phyloP scores from a whole-genome alignment of 805 yeast species.

The Kazachstania taianensis region DNA sequence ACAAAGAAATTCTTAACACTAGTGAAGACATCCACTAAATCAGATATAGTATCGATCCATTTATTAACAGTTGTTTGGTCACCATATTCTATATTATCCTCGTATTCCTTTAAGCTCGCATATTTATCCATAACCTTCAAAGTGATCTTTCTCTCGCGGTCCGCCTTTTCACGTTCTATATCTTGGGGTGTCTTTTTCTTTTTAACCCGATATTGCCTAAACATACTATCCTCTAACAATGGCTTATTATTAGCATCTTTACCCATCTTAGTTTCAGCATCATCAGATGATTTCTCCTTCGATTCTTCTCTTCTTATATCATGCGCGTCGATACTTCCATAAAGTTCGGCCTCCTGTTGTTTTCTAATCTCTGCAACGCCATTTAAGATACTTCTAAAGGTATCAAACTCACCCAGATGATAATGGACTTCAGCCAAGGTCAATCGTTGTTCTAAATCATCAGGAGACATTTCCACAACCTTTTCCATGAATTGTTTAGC shows the following conservation, averaged over 20 bases:
- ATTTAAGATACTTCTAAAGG: slow-evolving; percentile 43
- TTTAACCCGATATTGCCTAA: slow-evolving; percentile 18
- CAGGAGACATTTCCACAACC: slow-evolving; percentile 48
- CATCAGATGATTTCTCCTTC: not conserved
- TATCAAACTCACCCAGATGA: slow-evolving; percentile 48
- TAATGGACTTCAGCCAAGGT: slow-evolving; percentile 76
- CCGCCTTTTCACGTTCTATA: slow-evolving; percentile 36
- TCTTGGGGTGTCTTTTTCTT: slow-evolving; percentile 27
- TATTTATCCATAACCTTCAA: slow-evolving; percentile 47
- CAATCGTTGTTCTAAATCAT: slow-evolving; percentile 61
- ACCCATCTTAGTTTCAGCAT: not conserved
- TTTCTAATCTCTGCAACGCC: slow-evolving; percentile 42
- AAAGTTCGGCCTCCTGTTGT: slow-evolving; percentile 18
- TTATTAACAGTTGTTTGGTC: slow-evolving; percentile 55
- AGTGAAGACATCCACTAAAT: slow-evolving; percentile 72
- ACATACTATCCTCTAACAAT: slow-evolving; percentile 25
- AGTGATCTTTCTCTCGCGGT: slow-evolving; percentile 48
- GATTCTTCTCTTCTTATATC: slow-evolving; percentile 1
- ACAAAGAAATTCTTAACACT: slow-evolving; percentile 72
- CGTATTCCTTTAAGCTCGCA: slow-evolving; percentile 44
- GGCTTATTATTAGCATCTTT: slow-evolving; percentile 21
- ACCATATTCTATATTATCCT: slow-evolving; percentile 37
- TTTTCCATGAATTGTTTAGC: slow-evolving; percentile 52
- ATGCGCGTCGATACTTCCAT: slow-evolving; percentile 8
- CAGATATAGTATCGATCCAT: slow-evolving; percentile 81